A percentile compares a stretch with the other conserved stretches of the same genome.
Evolutionary conservation across 139 green algal genomes (phyloP).

Genomic region (Picochlorum sp.): DNA sequence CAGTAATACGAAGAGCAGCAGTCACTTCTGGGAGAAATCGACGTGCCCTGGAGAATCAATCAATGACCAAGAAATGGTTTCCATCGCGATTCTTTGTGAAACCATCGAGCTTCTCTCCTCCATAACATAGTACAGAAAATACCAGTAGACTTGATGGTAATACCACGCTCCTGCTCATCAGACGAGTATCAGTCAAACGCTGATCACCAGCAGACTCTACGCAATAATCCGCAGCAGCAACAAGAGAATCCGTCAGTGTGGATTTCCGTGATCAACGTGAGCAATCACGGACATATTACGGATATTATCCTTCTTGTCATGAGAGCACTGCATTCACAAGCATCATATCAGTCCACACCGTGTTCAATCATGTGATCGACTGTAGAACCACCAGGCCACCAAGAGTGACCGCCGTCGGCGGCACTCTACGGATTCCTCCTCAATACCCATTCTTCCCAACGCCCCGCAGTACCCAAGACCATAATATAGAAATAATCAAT

Average conservation of each 20-base stretch:
- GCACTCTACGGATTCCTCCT: background rate
- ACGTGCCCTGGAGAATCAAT: conserved; percentile 99
- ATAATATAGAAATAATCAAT: too few relatives aligned
- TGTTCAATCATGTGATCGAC: too few relatives aligned
- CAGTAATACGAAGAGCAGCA: conserved; percentile 96
- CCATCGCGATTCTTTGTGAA: conserved; percentile 67
- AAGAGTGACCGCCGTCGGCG: background rate
- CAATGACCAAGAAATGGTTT: conserved; percentile 94
- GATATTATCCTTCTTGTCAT: conserved; percentile 93
- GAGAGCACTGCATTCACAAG: conserved; percentile 33
- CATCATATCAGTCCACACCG: background rate
- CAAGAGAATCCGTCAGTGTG: conserved; percentile 94
- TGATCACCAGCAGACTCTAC: conserved; percentile 86
- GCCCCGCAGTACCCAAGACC: background rate
- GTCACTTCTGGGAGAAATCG: conserved; percentile 99
- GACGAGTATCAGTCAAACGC: conserved; percentile 91
- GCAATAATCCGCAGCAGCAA: conserved; percentile 97
- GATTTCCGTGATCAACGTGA: conserved; percentile 92
- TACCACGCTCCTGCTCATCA: conserved; percentile 98
- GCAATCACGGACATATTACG: conserved; percentile 85
- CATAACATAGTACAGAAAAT: conserved; percentile 99
- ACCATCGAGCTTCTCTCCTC: conserved; percentile 63
- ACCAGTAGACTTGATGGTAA: conserved; percentile 99
- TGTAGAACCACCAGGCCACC: background rate
- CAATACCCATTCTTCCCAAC: background rate